Percentiles rank a stretch among this genome's conserved stretches.
Conservation (phyloP, 2,329 filamentous ascomycete species). For the Tympanopsis confertula region DNA sequence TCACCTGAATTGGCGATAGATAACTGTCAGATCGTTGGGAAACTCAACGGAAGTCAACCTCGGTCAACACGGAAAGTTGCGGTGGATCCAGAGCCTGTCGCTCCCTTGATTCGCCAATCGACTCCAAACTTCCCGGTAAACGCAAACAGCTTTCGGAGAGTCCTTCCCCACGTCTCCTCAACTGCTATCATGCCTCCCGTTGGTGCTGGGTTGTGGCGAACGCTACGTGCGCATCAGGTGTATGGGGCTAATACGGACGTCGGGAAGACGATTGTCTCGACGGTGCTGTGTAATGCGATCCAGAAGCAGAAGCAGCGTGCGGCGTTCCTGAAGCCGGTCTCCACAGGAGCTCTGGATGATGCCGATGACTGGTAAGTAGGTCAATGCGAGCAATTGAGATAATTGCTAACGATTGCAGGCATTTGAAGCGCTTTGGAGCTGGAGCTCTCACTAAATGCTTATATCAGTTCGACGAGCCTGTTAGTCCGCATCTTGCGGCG, state of each 20-base stretch:
- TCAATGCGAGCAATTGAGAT: neutral
- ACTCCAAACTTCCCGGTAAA: too few relatives aligned
- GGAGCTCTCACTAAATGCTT: constrained; percentile 30
- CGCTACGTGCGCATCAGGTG: constrained; percentile 45
- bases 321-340: constrained; percentile 54
- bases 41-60: too few relatives aligned
- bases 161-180: too few relatives aligned
- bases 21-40: too few relatives aligned
- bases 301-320: constrained; percentile 23
- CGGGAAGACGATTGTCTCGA: constrained; percentile 59
- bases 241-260: constrained; percentile 59
- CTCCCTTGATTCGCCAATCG: too few relatives aligned
- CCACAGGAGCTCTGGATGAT: constrained; percentile 46
- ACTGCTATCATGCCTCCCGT: neutral
- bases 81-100: too few relatives aligned
- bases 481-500: constrained; percentile 55
- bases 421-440: constrained; percentile 36
- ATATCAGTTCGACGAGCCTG: constrained; percentile 46
- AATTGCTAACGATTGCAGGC: constrained; percentile 24
- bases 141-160: too few relatives aligned
- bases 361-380: constrained; percentile 41
- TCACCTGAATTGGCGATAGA: too few relatives aligned
- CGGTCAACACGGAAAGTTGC: too few relatives aligned
- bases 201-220: constrained; percentile 31
- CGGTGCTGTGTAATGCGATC: constrained; percentile 45